phyloP scores from a whole-genome alignment of 2,329 filamentous ascomycete species.

The Aspergillus udagawae region DNA sequence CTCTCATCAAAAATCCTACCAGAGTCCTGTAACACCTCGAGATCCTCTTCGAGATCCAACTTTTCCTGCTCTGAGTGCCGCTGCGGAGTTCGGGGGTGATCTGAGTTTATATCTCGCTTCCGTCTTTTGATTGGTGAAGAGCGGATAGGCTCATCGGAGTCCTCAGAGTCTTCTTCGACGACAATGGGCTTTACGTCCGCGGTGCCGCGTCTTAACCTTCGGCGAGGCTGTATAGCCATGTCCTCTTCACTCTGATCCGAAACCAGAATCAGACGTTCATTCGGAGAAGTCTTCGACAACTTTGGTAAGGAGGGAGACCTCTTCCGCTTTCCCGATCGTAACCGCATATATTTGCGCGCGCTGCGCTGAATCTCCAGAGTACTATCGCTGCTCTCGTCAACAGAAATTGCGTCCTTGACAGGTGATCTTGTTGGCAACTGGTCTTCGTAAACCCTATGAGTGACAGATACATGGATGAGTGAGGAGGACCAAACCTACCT shows the following conservation, averaged over 20 bases:
- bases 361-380: constrained; percentile 11
- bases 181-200: constrained; percentile 21
- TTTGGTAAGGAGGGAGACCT: constrained; percentile 8
- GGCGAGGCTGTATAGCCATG: constrained; percentile 18
- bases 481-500: not conserved
- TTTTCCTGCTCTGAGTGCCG: constrained; percentile 27
- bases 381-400: constrained; percentile 14
- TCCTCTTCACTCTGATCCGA: constrained; percentile 27
- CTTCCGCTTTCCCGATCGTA: constrained; percentile 13
- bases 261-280: not conserved
- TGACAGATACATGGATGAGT: not conserved
- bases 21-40: constrained; percentile 43
- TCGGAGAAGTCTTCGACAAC: not conserved
- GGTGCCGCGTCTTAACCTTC: constrained; percentile 28
- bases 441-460: not conserved
- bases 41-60: constrained; percentile 43
- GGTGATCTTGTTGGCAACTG: not conserved
- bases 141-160: constrained; percentile 20
- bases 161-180: constrained; percentile 27
- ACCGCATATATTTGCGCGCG: constrained; percentile 9
- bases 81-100: constrained; percentile 21
- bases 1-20: constrained; percentile 20
- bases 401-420: not conserved
- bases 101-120: constrained; percentile 10
- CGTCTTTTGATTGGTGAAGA: constrained; percentile 28